A percentile compares a stretch with the other conserved stretches of the same genome.
phyloP scores from a whole-genome alignment of 2,329 filamentous ascomycete genomes.

The Aspergillus fructus region DNA sequence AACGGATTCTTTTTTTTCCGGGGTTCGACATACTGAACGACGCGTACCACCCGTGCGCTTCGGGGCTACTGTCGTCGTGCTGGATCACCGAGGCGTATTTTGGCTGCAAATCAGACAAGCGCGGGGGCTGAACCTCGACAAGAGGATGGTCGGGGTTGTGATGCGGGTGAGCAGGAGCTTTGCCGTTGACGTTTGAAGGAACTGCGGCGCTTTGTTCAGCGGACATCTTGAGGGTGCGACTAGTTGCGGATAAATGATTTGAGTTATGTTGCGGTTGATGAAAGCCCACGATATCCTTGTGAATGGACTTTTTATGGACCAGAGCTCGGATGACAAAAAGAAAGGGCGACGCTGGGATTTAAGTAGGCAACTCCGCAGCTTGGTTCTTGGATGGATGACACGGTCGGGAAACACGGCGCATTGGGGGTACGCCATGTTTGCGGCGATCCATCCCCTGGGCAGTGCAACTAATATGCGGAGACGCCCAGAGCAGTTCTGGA shows the following conservation, averaged over 20 bases:
- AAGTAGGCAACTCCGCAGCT: neutral
- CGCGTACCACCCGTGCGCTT: slow-evolving; percentile 84
- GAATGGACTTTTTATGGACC: neutral
- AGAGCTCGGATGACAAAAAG: slow-evolving; percentile 2
- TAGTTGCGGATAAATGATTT: neutral
- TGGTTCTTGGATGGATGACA: neutral
- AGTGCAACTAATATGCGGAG: slow-evolving; percentile 2
- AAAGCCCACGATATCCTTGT: neutral
- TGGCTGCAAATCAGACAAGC: slow-evolving; percentile 78
- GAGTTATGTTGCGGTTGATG: neutral
- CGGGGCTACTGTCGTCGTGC: slow-evolving; percentile 63
- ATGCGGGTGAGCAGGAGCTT: slow-evolving; percentile 27
- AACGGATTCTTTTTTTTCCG: neutral
- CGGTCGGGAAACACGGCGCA: slow-evolving; percentile 1
- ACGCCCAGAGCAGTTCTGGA: neutral
- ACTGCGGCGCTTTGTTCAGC: slow-evolving; percentile 20
- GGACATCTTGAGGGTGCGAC: slow-evolving; percentile 24
- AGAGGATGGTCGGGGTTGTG: slow-evolving; percentile 44
- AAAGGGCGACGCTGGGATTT: slow-evolving; percentile 8
- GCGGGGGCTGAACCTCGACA: slow-evolving; percentile 76
- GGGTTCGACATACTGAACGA: slow-evolving; percentile 65
- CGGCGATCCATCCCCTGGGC: neutral
- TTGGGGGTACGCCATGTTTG: neutral
- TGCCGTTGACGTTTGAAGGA: slow-evolving; percentile 31
- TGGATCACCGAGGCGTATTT: slow-evolving; percentile 69